phyloP scores from a whole-genome alignment of 2,329 filamentous ascomycete species.

The Volutella citrinella region DNA sequence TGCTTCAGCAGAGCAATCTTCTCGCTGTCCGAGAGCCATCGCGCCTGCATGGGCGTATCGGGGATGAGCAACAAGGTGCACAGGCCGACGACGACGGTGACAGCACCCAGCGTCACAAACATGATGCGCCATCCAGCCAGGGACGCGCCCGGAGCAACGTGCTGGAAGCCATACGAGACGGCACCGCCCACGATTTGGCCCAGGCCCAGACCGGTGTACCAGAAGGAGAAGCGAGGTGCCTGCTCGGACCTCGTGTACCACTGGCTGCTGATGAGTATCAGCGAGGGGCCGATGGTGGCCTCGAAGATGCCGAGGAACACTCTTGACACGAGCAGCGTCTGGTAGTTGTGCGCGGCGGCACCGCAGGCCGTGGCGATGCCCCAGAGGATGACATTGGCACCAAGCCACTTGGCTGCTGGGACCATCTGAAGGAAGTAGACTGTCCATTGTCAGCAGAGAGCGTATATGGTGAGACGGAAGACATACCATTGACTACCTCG shows the following conservation, averaged over 20 bases:
- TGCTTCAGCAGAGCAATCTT: constrained; percentile 50
- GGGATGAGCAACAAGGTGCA: constrained; percentile 32
- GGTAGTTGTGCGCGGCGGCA: constrained; percentile 52
- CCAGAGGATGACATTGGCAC: constrained; percentile 56
- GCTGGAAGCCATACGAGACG: constrained; percentile 60
- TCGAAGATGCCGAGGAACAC: constrained; percentile 61
- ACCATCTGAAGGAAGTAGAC: constrained; percentile 58
- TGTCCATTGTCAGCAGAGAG: constrained; percentile 16
- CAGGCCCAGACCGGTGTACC: constrained; percentile 58
- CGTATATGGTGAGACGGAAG: too few relatives aligned
- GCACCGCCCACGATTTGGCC: constrained; percentile 62
- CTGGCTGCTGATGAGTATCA: constrained; percentile 59
- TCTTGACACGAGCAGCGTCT: constrained; percentile 50
- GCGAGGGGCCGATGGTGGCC: constrained; percentile 56
- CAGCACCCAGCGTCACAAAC: constrained; percentile 64
- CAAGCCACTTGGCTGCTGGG: constrained; percentile 60
- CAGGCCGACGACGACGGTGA: constrained; percentile 33
- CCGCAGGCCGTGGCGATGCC: constrained; percentile 53
- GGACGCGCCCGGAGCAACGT: constrained; percentile 47
- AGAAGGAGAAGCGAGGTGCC: constrained; percentile 57
- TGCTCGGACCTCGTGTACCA: constrained; percentile 63
- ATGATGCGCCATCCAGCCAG: constrained; percentile 67
- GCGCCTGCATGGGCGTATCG: constrained; percentile 46
- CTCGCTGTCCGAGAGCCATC: constrained; percentile 43
- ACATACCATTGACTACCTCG: constrained; percentile 56